These are phyloP conservation scores for Monosporascus sp. DNA, from an alignment of 2,329 filamentous ascomycete genomes.

Conservation along the genomic window DNA sequence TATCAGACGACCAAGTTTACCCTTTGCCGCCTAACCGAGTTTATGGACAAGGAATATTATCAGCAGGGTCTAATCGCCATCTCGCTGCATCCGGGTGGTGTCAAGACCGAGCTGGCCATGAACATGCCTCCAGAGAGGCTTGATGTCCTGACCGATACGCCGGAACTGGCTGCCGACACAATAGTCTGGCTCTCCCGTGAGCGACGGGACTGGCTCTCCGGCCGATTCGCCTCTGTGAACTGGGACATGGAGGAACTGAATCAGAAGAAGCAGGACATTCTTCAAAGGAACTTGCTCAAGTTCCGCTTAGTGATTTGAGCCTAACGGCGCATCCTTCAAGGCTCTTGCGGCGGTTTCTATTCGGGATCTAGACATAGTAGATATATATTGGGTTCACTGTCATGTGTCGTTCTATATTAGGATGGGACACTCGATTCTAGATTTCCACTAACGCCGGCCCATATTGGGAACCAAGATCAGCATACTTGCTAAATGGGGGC, in stretches of 20 bases:
- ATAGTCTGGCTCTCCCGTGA: constrained; percentile 17
- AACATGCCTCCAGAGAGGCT: constrained; percentile 28
- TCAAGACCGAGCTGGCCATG: constrained; percentile 37
- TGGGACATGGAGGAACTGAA: constrained; percentile 30
- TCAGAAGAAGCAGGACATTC: constrained; percentile 24
- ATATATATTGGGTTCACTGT: too few relatives aligned
- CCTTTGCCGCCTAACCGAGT: constrained; percentile 39
- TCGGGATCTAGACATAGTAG: too few relatives aligned
- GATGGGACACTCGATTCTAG: too few relatives aligned
- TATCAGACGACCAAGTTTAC: constrained; percentile 45
- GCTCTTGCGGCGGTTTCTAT: too few relatives aligned
- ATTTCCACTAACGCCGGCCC: too few relatives aligned
- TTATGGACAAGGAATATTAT: constrained; percentile 37
- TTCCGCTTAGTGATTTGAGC: constrained; percentile 12
- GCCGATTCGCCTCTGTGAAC: constrained; percentile 21
- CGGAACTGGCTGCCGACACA: constrained; percentile 22
- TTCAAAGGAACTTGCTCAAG: constrained; percentile 24
- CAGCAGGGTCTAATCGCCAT: constrained; percentile 37
- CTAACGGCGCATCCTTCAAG: too few relatives aligned
- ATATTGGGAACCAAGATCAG: too few relatives aligned
- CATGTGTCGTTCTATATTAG: too few relatives aligned
- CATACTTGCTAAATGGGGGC: too few relatives aligned
- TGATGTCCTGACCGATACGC: constrained; percentile 20
- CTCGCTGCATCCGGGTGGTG: constrained; percentile 40
- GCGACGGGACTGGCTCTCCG: constrained; percentile 18